phyloP scores from a whole-genome alignment of 345 rosid genomes.

The Carallia pectinifolia region DNA sequence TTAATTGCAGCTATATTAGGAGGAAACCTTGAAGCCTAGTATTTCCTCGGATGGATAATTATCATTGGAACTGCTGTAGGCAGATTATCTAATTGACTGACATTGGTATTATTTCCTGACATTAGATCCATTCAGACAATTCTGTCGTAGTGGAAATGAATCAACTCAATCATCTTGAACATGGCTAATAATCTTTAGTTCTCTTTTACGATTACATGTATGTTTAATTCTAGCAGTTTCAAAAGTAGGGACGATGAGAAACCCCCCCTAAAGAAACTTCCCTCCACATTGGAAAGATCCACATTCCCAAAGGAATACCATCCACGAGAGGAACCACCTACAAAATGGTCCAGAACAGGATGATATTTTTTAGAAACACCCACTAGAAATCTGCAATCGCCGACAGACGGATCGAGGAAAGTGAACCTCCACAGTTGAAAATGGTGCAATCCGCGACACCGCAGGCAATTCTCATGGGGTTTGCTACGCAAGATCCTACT shows the following conservation, averaged over 20 bases:
- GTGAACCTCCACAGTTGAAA: constrained; percentile 80
- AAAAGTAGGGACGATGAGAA: constrained; percentile 10
- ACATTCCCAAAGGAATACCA: constrained; percentile 31
- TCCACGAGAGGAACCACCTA: constrained; percentile 33
- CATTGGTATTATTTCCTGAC: no score
- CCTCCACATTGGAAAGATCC: constrained; percentile 34
- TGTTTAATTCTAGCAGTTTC: not conserved
- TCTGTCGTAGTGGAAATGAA: no score
- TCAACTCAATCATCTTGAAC: no score
- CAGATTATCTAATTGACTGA: no score
- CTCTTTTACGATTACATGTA: not conserved
- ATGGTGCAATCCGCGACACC: constrained; percentile 87
- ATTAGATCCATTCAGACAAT: no score
- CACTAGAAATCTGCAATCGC: constrained; percentile 85
- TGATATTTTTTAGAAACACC: constrained; percentile 63
- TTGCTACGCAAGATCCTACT: constrained; percentile 19
- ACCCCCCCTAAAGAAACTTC: constrained; percentile 23
- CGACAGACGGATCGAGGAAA: constrained; percentile 81
- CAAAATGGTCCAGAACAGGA: constrained; percentile 31
- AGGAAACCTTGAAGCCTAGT: no score
- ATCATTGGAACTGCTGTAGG: no score
- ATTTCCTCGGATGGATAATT: no score
- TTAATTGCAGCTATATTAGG: no score
- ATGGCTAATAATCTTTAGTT: no score
- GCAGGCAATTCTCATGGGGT: constrained; percentile 82